Evolutionary conservation across 805 yeast species (phyloP), one percentile per base, ranked within the genome.

Genomic region (Kluyveromyces starmeri): DNA sequence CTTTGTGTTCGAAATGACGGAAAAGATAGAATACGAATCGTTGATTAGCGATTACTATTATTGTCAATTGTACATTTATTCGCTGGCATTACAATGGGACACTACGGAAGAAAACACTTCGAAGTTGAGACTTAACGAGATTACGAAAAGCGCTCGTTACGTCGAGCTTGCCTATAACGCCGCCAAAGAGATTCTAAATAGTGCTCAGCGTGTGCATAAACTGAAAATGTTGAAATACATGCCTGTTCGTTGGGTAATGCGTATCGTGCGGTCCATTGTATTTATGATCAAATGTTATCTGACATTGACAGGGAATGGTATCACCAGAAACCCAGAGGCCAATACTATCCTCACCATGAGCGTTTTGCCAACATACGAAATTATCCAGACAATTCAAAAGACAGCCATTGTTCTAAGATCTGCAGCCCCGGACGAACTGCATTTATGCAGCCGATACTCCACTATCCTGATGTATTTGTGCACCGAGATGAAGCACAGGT

Each of bases 211-310:
- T 25, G 75, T 85, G 5, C 83, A 79, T 47, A 67, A 67, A 41
- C 59, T 80, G 39, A 73, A 70, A 39, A 60, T 79, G 65, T 60
- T 85, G 35, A 66, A 75, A 38, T 80, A 69, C 50, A 84, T 86
- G 78, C 96, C 97, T 1, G 86, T 85, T n/a, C 65, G 95, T 42
- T 86, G 96, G 95, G 77, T 82, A 5, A 80, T 83, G 0, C 67
- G 95, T 34, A 75, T 85, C 18, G 86, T 88, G 14, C 74, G 89
- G 46, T 83, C 96, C 0, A 85, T 85, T 9, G 92, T 95, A 2
- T 88, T 86, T 53, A 70, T 89, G 35, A 92, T 89, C 10, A 89
- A 88, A 58, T 83, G 94, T 50, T 76, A 83, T 49, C 53, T 80
- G 43, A 78, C 84, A 0, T 61, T 81, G 19, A 73, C 82, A 0